phyloP scores from a whole-genome alignment of 108 stramenopile species.

The Nannochloropsis granulata region DNA sequence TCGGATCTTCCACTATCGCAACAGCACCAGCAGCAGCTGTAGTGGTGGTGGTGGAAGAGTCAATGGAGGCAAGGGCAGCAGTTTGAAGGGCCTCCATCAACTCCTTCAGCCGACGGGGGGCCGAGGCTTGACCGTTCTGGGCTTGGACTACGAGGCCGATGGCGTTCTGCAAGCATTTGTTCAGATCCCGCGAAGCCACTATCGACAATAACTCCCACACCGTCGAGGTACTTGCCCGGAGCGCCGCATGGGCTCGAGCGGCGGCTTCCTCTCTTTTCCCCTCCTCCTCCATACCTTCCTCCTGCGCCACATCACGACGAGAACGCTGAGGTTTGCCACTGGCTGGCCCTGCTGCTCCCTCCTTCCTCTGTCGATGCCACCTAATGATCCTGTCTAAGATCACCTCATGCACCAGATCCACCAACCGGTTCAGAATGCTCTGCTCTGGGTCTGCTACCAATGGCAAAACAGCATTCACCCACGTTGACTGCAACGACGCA shows the following conservation, averaged over 20 bases:
- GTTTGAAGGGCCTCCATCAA: background rate
- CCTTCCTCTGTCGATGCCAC: background rate
- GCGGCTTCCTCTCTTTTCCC: background rate
- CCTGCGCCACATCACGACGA: background rate
- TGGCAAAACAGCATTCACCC: slow-evolving; percentile 10
- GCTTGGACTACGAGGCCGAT: background rate
- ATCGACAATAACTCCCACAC: slow-evolving; percentile 13
- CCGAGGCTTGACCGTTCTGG: background rate
- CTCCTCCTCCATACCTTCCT: background rate
- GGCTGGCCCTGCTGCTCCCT: background rate
- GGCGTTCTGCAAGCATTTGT: slow-evolving; percentile 6
- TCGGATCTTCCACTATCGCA: background rate
- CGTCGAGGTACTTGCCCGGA: background rate
- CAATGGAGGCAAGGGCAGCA: background rate
- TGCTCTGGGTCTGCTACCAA: slow-evolving; percentile 15
- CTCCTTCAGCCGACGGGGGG: background rate
- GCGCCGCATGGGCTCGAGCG: background rate
- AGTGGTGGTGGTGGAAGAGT: background rate
- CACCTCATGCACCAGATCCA: slow-evolving; percentile 4
- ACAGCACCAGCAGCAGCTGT: background rate
- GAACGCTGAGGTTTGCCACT: background rate
- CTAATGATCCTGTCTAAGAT: slow-evolving; percentile 7
- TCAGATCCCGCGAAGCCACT: background rate
- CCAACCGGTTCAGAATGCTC: slow-evolving; percentile 1
- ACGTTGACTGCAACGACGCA: background rate